Evolutionary conservation across 2,329 filamentous ascomycete genomes (phyloP).

Genomic region (Pseudogymnoascus sp.): DNA sequence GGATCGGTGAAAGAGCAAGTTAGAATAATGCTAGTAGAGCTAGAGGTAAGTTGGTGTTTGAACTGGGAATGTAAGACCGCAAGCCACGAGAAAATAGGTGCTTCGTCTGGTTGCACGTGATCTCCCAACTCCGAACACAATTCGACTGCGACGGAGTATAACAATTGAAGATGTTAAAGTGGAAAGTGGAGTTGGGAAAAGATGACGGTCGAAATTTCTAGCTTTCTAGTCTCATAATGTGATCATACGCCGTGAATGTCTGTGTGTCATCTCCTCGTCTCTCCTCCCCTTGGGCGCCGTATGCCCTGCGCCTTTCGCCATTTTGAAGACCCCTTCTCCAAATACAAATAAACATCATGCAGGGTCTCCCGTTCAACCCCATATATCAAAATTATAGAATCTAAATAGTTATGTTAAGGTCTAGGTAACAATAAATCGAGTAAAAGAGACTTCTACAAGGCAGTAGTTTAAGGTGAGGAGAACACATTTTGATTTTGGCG

Average conservation of each 20-base stretch:
- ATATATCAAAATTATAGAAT: no score
- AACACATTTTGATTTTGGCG: no score
- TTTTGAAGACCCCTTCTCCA: no score
- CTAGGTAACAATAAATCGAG: background rate
- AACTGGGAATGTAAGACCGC: background rate
- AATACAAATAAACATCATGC: background rate
- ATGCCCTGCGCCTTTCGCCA: no score
- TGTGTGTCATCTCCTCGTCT: background rate
- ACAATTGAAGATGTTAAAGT: no score
- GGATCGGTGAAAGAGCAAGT: background rate
- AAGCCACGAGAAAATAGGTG: background rate
- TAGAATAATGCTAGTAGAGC: background rate
- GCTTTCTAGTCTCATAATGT: background rate
- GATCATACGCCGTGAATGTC: background rate
- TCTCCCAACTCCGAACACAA: background rate
- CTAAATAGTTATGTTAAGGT: no score
- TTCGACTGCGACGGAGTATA: background rate
- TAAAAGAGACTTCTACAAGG: no score
- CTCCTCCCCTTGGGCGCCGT: background rate
- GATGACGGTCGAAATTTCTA: background rate
- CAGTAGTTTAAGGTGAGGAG: no score
- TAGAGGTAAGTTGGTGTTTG: background rate
- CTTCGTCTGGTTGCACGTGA: no score
- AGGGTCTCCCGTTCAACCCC: background rate
- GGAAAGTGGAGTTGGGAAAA: background rate